phyloP scores from a whole-genome alignment of 1,139 yeast genomes.

The Arxiozyma bovina region DNA sequence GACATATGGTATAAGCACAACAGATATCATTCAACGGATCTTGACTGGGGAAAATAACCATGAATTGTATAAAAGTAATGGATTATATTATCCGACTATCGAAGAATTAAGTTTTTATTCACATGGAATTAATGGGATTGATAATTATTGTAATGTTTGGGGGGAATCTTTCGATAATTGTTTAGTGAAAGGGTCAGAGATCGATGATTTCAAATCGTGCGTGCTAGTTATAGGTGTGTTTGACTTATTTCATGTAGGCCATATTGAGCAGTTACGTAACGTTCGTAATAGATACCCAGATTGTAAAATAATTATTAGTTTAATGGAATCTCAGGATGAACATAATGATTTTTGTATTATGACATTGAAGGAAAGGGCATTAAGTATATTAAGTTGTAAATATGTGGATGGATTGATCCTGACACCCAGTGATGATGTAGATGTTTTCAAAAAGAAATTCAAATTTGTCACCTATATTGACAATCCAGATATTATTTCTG shows the following conservation, averaged over 20 bases:
- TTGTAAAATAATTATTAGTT: constrained; percentile 52
- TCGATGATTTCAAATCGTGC: constrained; percentile 24
- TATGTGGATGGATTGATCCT: constrained; percentile 63
- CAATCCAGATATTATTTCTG: constrained; percentile 9
- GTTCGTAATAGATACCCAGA: constrained; percentile 32
- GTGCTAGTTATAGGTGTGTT: constrained; percentile 61
- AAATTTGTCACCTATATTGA: constrained; percentile 4
- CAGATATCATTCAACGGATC: constrained; percentile 92
- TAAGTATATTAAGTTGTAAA: constrained; percentile 81
- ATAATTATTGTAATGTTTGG: constrained; percentile 55
- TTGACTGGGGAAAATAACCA: constrained; percentile 36
- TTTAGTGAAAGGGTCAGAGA: constrained; percentile 28
- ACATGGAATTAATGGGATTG: constrained; percentile 53
- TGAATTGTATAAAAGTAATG: constrained; percentile 3
- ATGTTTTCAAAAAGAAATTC: background rate
- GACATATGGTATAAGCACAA: constrained; percentile 89
- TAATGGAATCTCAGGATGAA: constrained; percentile 48
- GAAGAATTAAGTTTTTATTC: constrained; percentile 51
- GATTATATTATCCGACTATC: constrained; percentile 11
- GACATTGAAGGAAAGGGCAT: constrained; percentile 76
- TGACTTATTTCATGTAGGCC: constrained; percentile 91
- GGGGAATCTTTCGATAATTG: constrained; percentile 14
- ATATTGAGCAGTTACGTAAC: constrained; percentile 46
- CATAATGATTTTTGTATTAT: constrained; percentile 41
- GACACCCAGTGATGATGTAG: constrained; percentile 14